Evolutionary conservation across 2,329 filamentous ascomycete species (phyloP).

Genomic region (Ilyonectria destructans): DNA sequence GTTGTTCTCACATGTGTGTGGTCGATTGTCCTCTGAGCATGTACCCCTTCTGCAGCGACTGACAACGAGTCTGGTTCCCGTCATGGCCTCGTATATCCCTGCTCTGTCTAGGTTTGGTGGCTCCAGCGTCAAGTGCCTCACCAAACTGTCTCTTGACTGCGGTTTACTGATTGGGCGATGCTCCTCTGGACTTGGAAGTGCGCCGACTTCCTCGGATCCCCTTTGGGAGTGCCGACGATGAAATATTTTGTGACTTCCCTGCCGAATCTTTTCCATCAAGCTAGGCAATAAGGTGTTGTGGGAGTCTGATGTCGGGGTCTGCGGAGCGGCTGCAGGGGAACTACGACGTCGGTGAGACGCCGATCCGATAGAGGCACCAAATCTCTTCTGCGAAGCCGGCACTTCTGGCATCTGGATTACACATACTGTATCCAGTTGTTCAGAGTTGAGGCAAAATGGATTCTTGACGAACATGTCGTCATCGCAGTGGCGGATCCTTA

Average conservation of each 20-base stretch:
- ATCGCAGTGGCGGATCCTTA: slow-evolving; percentile 33
- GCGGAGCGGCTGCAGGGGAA: slow-evolving; percentile 33
- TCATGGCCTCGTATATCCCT: slow-evolving; percentile 48
- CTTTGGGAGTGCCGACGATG: slow-evolving; percentile 43
- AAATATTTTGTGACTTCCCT: slow-evolving; percentile 46
- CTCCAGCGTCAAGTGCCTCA: slow-evolving; percentile 36
- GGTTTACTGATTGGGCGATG: slow-evolving; percentile 7
- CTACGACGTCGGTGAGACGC: slow-evolving; percentile 49
- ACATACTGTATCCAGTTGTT: slow-evolving; percentile 19
- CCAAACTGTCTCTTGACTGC: slow-evolving; percentile 44
- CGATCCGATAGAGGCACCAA: slow-evolving; percentile 46
- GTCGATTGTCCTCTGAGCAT: slow-evolving; percentile 55
- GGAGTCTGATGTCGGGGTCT: slow-evolving; percentile 23
- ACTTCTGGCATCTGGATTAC: slow-evolving; percentile 3
- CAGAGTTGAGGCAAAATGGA: slow-evolving; percentile 39
- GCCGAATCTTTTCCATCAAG: slow-evolving; percentile 51
- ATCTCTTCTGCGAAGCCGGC: slow-evolving; percentile 34
- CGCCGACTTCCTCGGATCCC: slow-evolving; percentile 21
- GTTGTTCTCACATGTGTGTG: slow-evolving; percentile 53
- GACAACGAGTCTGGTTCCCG: slow-evolving; percentile 36
- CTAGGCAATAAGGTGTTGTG: slow-evolving; percentile 42
- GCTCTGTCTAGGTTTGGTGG: slow-evolving; percentile 37
- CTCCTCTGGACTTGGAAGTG: slow-evolving; percentile 15
- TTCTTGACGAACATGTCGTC: slow-evolving; percentile 43
- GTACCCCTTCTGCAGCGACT: slow-evolving; percentile 35